Evolutionary conservation across 1,284 basidiomycete species (phyloP).

Genomic region (Golubevia sp.): DNA sequence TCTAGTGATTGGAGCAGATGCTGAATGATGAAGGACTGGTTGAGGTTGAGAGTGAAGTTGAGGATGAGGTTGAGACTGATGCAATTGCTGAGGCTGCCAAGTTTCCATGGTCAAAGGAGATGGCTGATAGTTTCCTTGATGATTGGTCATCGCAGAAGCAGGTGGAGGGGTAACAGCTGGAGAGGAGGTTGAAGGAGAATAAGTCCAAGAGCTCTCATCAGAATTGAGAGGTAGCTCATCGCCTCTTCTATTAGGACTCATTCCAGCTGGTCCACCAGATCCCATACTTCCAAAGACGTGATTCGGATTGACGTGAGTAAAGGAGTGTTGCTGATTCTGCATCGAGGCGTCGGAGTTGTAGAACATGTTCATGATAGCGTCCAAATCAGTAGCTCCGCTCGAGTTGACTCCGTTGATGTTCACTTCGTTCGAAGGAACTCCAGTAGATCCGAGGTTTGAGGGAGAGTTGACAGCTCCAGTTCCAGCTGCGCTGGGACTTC

Average conservation of each 20-base stretch:
- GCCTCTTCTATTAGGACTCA: not conserved
- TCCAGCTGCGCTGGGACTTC: too few relatives aligned
- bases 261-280: not conserved
- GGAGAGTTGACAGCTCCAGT: too few relatives aligned
- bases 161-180: conserved; percentile 32
- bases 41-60: too few relatives aligned
- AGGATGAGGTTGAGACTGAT: too few relatives aligned
- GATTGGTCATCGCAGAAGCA: conserved; percentile 1
- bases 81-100: too few relatives aligned
- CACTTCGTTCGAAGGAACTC: too few relatives aligned
- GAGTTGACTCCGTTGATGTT: not conserved
- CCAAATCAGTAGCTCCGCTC: conserved; percentile 18
- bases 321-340: conserved; percentile 10
- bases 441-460: too few relatives aligned
- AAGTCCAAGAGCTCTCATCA: conserved; percentile 44
- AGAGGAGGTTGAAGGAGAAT: conserved; percentile 40
- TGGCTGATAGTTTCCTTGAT: conserved; percentile 29
- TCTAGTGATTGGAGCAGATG: too few relatives aligned
- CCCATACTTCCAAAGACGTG: conserved; percentile 38
- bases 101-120: conserved; percentile 21
- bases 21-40: too few relatives aligned
- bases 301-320: conserved; percentile 54
- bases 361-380: conserved; percentile 52
- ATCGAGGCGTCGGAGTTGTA: conserved; percentile 42
- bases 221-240: conserved; percentile 16